These are phyloP conservation scores for Picea sitchensis DNA, from an alignment of 75 land plant species.

Conservation along the genomic window DNA sequence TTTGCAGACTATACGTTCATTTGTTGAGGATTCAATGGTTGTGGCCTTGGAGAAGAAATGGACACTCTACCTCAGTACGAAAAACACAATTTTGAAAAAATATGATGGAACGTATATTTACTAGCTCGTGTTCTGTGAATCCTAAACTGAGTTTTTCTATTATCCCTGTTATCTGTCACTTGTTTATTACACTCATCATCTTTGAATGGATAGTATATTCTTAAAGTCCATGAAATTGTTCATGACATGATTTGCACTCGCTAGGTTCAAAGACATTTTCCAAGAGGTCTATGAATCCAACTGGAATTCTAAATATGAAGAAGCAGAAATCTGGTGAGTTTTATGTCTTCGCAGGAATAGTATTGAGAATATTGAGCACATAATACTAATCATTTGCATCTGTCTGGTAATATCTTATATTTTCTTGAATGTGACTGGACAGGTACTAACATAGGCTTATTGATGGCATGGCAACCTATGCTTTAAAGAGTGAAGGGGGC, in stretches of 20 bases:
- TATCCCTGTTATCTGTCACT: not conserved
- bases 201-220: not conserved
- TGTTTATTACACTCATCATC: not conserved
- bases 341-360: too few relatives aligned
- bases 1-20: constrained; percentile 79
- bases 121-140: not conserved
- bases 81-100: constrained; percentile 88
- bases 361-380: too few relatives aligned
- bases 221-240: not conserved
- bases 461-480: too few relatives aligned
- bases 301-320: constrained; percentile 80
- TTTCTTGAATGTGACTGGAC: too few relatives aligned
- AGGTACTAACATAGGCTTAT: too few relatives aligned
- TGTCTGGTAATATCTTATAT: too few relatives aligned
- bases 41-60: constrained; percentile 78
- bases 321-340: constrained; percentile 33
- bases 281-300: constrained; percentile 81
- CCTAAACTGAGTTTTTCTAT: not conserved
- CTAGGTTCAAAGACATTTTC: constrained; percentile 93
- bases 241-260: not conserved
- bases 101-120: constrained; percentile 85
- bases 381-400: too few relatives aligned
- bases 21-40: constrained; percentile 90
- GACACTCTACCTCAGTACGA: constrained; percentile 94
- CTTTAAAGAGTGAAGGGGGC: too few relatives aligned